A percentile compares a stretch with the other conserved stretches of the same genome.
Evolutionary conservation across 2,329 filamentous ascomycete genomes (phyloP).

Genomic region (Epicoccum nigrum): DNA sequence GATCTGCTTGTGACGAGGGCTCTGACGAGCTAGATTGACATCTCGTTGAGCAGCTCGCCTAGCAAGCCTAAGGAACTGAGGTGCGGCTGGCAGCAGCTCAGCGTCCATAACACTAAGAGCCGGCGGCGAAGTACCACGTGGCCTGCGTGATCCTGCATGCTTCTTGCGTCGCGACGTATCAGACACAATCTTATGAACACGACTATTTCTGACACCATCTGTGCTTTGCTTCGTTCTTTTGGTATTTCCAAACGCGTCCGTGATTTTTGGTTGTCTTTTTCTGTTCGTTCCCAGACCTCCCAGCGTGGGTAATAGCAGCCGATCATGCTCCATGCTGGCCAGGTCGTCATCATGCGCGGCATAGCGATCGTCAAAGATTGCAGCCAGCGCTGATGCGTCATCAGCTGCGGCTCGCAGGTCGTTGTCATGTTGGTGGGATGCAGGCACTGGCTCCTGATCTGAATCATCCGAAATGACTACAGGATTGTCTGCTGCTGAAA

Average conservation of each 20-base stretch:
- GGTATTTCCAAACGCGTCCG: slow-evolving; percentile 38
- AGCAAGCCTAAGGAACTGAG: slow-evolving; percentile 63
- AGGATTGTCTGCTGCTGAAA: slow-evolving; percentile 22
- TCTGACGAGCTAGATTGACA: slow-evolving; percentile 57
- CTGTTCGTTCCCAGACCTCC: slow-evolving; percentile 28
- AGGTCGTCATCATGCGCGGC: slow-evolving; percentile 34
- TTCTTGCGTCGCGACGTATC: slow-evolving; percentile 7
- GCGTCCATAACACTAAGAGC: slow-evolving; percentile 60
- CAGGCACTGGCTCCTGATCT: slow-evolving; percentile 25
- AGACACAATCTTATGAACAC: neutral
- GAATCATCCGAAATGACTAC: slow-evolving; percentile 48
- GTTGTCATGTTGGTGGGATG: slow-evolving; percentile 2
- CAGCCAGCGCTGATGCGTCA: slow-evolving; percentile 29
- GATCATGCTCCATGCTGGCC: slow-evolving; percentile 54
- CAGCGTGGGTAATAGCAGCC: slow-evolving; percentile 46
- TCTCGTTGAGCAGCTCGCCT: slow-evolving; percentile 58
- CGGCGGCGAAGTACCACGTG: slow-evolving; percentile 26
- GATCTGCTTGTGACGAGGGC: slow-evolving; percentile 59
- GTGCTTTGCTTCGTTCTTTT: slow-evolving; percentile 20
- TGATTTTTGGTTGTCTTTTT: slow-evolving; percentile 49
- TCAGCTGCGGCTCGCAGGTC: slow-evolving; percentile 28
- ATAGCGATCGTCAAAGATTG: slow-evolving; percentile 34
- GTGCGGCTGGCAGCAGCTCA: slow-evolving; percentile 49
- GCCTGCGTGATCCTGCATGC: slow-evolving; percentile 17
- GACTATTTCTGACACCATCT: neutral